phyloP scores from a whole-genome alignment of 2,329 filamentous ascomycete species.

The Sordariomycetes sp. region DNA sequence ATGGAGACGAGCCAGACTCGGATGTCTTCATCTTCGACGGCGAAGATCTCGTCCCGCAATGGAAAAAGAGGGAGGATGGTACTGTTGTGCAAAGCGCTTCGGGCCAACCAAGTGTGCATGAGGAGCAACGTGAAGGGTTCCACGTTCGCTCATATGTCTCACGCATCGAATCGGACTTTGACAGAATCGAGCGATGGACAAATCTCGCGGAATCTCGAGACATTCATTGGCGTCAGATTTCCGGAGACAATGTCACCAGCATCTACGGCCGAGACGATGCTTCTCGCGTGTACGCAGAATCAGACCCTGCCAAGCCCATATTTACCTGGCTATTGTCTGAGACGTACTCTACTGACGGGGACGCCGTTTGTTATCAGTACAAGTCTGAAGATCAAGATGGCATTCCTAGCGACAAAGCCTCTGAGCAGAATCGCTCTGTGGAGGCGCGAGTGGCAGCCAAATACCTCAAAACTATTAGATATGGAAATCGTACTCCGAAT shows the following conservation, averaged over 20 bases:
- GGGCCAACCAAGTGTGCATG: too few relatives aligned
- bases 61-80: not conserved
- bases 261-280: too few relatives aligned
- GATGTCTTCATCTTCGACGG: slow-evolving; percentile 15
- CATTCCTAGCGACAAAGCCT: slow-evolving; percentile 5
- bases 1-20: slow-evolving; percentile 5
- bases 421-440: too few relatives aligned
- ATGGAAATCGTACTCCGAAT: slow-evolving; percentile 9
- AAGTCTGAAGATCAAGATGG: slow-evolving; percentile 10
- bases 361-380: slow-evolving; percentile 12
- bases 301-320: too few relatives aligned
- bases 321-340: too few relatives aligned
- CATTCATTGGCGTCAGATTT: slow-evolving; percentile 10
- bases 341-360: too few relatives aligned
- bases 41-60: slow-evolving; percentile 16
- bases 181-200: slow-evolving; percentile 10
- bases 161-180: slow-evolving; percentile 7
- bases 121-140: too few relatives aligned
- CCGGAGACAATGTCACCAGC: too few relatives aligned
- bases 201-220: slow-evolving; percentile 4
- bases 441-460: slow-evolving; percentile 1
- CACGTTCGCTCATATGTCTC: slow-evolving; percentile 11
- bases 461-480: slow-evolving; percentile 12
- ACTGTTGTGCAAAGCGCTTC: not conserved
- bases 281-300: too few relatives aligned